Evolutionary conservation across 2,329 filamentous ascomycete genomes (phyloP).

Genomic region (Xylariaceae sp.): DNA sequence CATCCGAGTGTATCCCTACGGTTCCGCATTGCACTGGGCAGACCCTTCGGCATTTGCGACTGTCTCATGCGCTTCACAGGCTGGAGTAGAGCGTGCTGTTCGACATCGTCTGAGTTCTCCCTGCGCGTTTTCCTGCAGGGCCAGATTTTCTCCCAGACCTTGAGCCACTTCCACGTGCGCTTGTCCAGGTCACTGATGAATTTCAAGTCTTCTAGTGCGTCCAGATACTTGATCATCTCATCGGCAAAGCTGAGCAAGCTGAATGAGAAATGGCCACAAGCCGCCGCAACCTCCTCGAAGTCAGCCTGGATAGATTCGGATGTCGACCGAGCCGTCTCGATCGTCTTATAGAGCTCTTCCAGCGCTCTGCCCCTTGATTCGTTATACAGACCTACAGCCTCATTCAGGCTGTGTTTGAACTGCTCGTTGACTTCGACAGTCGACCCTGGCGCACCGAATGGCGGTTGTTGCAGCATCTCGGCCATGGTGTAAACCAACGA

Average conservation of each 20-base stretch:
- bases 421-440: constrained; percentile 71
- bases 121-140: constrained; percentile 26
- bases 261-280: constrained; percentile 94
- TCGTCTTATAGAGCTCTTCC: constrained; percentile 71
- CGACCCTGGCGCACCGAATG: constrained; percentile 66
- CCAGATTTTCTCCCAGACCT: constrained; percentile 58
- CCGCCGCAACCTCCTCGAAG: constrained; percentile 95
- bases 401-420: constrained; percentile 71
- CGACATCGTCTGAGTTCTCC: constrained; percentile 33
- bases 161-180: constrained; percentile 78
- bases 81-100: constrained; percentile 38
- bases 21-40: constrained; percentile 47
- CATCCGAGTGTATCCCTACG: constrained; percentile 51
- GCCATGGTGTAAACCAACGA: constrained; percentile 88
- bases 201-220: constrained; percentile 81
- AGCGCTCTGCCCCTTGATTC: constrained; percentile 70
- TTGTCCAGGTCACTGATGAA: constrained; percentile 57
- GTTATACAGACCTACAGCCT: constrained; percentile 76
- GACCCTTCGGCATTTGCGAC: constrained; percentile 50
- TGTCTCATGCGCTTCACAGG: constrained; percentile 45
- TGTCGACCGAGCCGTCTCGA: constrained; percentile 62
- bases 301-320: constrained; percentile 79
- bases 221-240: constrained; percentile 77
- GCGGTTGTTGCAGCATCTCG: constrained; percentile 80
- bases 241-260: constrained; percentile 86